These are phyloP conservation scores for Nakaseomyces kungkrabaensis DNA, from an alignment of 1,139 yeast genomes.

Conservation along the genomic window DNA sequence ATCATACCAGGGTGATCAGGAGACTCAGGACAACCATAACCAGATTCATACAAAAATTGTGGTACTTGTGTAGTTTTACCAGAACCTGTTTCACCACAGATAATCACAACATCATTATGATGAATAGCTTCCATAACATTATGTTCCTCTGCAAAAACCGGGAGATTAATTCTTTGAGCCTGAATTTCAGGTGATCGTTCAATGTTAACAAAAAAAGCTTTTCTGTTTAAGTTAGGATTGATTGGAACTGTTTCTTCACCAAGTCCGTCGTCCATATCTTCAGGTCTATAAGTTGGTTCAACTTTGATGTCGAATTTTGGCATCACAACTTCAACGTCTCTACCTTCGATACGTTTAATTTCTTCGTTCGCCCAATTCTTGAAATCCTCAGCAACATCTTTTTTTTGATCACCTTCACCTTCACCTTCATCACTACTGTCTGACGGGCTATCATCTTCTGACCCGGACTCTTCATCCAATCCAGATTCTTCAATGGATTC, in stretches of 20 bases:
- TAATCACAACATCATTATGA: constrained; percentile 80
- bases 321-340: constrained; percentile 37
- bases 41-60: constrained; percentile 74
- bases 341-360: constrained; percentile 47
- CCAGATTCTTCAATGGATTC: constrained; percentile 8
- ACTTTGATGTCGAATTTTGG: constrained; percentile 41
- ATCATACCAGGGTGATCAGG: constrained; percentile 76
- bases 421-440: constrained; percentile 23
- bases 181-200: constrained; percentile 58
- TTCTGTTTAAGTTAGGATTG: constrained; percentile 44
- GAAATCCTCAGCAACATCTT: constrained; percentile 36
- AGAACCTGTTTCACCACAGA: constrained; percentile 90
- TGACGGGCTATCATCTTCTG: constrained; percentile 11
- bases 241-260: constrained; percentile 49
- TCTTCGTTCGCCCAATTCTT: constrained; percentile 46
- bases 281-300: constrained; percentile 41
- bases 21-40: constrained; percentile 60
- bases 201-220: constrained; percentile 61
- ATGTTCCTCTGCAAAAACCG: constrained; percentile 88
- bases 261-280: constrained; percentile 57
- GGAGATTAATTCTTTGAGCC: constrained; percentile 56
- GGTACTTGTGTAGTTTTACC: constrained; percentile 78
- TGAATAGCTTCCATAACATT: constrained; percentile 91
- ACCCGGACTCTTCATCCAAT: background rate
- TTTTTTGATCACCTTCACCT: constrained; percentile 15